phyloP scores from a whole-genome alignment of 495 filamentous ascomycete genomes.

The Glonium stellatum region DNA sequence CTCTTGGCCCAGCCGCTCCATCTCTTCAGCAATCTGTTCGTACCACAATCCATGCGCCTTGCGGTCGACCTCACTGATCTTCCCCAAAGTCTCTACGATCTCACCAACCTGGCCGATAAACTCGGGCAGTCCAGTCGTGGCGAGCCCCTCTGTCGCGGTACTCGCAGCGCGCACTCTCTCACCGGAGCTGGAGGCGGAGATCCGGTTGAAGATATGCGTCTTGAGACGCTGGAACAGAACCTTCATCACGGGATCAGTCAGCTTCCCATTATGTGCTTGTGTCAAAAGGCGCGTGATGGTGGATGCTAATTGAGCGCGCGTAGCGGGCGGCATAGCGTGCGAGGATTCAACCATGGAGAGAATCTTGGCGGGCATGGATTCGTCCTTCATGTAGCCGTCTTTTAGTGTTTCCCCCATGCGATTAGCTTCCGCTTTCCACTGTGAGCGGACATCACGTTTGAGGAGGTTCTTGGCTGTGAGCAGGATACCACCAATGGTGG shows the following conservation, averaged over 20 bases:
- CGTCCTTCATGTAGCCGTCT: constrained; percentile 44
- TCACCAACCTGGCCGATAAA: constrained; percentile 80
- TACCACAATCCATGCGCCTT: constrained; percentile 73
- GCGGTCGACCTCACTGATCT: constrained; percentile 72
- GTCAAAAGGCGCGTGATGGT: constrained; percentile 52
- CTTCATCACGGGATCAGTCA: constrained; percentile 72
- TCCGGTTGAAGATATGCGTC: constrained; percentile 65
- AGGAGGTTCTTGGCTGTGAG: constrained; percentile 92
- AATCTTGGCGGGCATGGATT: constrained; percentile 37
- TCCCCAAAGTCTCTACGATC: constrained; percentile 70
- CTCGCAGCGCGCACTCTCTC: constrained; percentile 77
- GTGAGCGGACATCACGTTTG: constrained; percentile 80
- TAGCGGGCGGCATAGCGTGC: constrained; percentile 67
- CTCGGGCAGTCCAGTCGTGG: constrained; percentile 73
- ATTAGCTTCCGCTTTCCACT: constrained; percentile 82
- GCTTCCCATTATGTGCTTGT: constrained; percentile 37
- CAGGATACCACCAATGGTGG: constrained; percentile 73
- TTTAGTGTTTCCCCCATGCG: constrained; percentile 51
- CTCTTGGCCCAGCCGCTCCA: constrained; percentile 27
- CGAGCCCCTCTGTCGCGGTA: constrained; percentile 75
- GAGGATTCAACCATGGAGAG: constrained; percentile 72
- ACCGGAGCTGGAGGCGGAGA: constrained; percentile 67
- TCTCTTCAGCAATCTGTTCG: constrained; percentile 52
- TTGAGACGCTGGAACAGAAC: constrained; percentile 70
- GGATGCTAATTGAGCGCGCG: constrained; percentile 49